Percentiles rank a stretch among this genome's conserved stretches.
These are phyloP conservation scores for Blastobotrys ciferrii DNA, from an alignment of 1,139 yeast species.

Conservation along the genomic window DNA sequence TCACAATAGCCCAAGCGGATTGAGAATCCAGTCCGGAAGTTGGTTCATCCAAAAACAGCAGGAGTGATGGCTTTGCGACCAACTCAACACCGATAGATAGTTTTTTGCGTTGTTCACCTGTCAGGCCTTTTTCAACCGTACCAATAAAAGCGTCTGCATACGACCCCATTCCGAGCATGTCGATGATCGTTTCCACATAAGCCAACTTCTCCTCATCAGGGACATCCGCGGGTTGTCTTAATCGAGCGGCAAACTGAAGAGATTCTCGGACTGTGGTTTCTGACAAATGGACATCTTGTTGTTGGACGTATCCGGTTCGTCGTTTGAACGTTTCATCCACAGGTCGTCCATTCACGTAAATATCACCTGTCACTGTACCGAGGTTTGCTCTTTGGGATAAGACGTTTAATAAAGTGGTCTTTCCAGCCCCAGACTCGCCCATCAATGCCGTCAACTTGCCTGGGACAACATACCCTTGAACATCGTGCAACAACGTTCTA, in stretches of 20 bases:
- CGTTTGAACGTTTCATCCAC: constrained; percentile 53
- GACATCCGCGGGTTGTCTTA: constrained; percentile 51
- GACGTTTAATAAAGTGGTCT: constrained; percentile 57
- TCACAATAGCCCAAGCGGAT: constrained; percentile 80
- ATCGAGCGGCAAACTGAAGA: constrained; percentile 54
- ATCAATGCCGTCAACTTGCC: constrained; percentile 59
- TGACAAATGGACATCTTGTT: constrained; percentile 58
- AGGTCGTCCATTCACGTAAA: constrained; percentile 56
- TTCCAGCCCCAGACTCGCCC: constrained; percentile 71
- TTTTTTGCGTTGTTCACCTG: constrained; percentile 81
- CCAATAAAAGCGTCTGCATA: constrained; percentile 71
- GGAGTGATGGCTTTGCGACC: constrained; percentile 76
- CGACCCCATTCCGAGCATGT: constrained; percentile 52
- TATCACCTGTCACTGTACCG: constrained; percentile 60
- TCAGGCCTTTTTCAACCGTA: constrained; percentile 58
- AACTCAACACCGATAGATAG: constrained; percentile 83
- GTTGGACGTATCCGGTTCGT: constrained; percentile 62
- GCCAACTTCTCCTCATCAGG: constrained; percentile 49
- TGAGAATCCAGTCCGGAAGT: constrained; percentile 89
- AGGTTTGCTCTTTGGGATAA: constrained; percentile 55
- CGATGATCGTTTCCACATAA: constrained; percentile 56
- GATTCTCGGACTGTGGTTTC: constrained; percentile 59
- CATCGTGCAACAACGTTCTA: constrained; percentile 49
- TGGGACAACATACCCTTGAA: constrained; percentile 62
- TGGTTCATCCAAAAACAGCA: constrained; percentile 83